Evolutionary conservation across 129 eudicot genomes (phyloP).

Genomic region (Flaveria ramosissima): DNA sequence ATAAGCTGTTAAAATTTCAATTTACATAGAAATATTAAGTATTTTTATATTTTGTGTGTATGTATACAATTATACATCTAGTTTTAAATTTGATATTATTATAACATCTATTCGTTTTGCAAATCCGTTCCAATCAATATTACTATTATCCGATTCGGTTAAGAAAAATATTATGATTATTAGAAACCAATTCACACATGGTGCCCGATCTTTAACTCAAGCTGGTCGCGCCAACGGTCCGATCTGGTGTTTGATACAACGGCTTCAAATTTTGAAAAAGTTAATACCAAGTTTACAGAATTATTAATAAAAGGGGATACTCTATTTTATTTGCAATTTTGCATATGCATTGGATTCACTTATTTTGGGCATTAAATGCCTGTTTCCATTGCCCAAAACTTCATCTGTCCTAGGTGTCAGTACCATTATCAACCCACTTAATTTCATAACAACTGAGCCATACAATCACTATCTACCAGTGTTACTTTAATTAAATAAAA

Average conservation of each 20-base stretch:
- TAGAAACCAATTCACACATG: too few relatives aligned
- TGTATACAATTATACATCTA: too few relatives aligned
- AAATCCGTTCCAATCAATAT: too few relatives aligned
- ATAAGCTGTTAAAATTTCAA: too few relatives aligned
- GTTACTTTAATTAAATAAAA: too few relatives aligned
- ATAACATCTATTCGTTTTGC: too few relatives aligned
- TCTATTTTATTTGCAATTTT: not conserved
- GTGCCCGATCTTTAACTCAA: too few relatives aligned
- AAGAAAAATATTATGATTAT: too few relatives aligned
- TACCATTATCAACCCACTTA: conserved; percentile 24
- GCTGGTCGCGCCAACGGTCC: not conserved
- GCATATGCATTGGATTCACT: conserved; percentile 10
- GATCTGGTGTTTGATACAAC: not conserved
- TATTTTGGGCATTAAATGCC: conserved; percentile 35
- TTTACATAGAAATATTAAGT: too few relatives aligned
- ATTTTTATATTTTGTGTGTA: too few relatives aligned
- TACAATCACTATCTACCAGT: not conserved
- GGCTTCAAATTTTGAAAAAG: not conserved
- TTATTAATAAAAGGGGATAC: not conserved
- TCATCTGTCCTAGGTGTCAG: conserved; percentile 40
- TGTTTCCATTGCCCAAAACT: conserved; percentile 37
- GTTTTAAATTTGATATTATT: too few relatives aligned
- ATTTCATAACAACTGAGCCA: not conserved
- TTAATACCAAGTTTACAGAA: not conserved
- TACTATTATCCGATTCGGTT: too few relatives aligned